These are phyloP conservation scores for Penicillium cinerascens DNA, from an alignment of 495 filamentous ascomycete species.

Conservation along the genomic window DNA sequence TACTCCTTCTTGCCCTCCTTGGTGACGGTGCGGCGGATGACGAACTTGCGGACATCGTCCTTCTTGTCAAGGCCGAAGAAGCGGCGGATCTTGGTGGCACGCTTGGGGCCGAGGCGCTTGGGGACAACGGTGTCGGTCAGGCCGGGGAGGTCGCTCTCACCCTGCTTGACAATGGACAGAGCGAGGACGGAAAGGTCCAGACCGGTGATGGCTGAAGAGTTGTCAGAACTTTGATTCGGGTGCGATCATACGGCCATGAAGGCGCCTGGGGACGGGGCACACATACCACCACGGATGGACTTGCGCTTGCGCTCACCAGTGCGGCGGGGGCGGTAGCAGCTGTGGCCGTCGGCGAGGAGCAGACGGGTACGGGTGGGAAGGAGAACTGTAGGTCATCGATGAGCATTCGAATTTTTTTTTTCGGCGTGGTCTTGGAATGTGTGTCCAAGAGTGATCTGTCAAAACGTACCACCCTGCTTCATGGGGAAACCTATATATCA, in stretches of 20 bases:
- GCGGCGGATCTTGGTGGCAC: slow-evolving; percentile 96
- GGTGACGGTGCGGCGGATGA: slow-evolving; percentile 98
- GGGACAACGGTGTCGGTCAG: slow-evolving; percentile 95
- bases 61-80: slow-evolving; percentile 99
- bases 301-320: slow-evolving; percentile 99
- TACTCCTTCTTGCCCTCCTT: slow-evolving; percentile 93
- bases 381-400: slow-evolving; percentile 51
- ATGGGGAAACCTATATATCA: slow-evolving; percentile 76
- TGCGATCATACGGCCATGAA: neutral
- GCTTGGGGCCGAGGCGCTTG: slow-evolving; percentile 97
- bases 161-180: slow-evolving; percentile 94
- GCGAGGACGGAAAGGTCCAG: slow-evolving; percentile 92
- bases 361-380: slow-evolving; percentile 97
- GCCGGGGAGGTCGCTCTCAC: slow-evolving; percentile 87
- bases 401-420: slow-evolving; percentile 21
- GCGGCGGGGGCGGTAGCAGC: slow-evolving; percentile 96
- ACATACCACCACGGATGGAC: slow-evolving; percentile 82
- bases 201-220: slow-evolving; percentile 68
- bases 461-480: slow-evolving; percentile 86
- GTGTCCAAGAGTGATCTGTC: slow-evolving; percentile 3
- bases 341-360: slow-evolving; percentile 78
- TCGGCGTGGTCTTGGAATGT: slow-evolving; percentile 14
- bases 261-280: neutral
- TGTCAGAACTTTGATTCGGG: slow-evolving; percentile 12
- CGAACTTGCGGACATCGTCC: slow-evolving; percentile 99